These are phyloP conservation scores for Myotisia sp. DNA, from an alignment of 2,329 filamentous ascomycete genomes.

Conservation along the genomic window DNA sequence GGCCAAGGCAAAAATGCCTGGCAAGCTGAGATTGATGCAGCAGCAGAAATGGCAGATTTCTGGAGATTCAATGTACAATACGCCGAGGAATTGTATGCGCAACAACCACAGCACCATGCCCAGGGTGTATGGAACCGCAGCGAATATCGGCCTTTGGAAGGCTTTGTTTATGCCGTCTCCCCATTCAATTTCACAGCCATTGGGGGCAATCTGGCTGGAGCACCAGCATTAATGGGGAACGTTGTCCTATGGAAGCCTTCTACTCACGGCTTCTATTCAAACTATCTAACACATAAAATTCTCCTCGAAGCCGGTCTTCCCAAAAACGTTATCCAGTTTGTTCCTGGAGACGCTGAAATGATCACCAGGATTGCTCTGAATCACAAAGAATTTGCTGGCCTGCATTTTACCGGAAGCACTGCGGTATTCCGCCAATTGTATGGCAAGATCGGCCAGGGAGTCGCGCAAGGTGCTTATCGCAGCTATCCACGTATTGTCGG, in stretches of 20 bases:
- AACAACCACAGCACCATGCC: conserved; percentile 72
- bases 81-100: conserved; percentile 74
- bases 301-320: conserved; percentile 80
- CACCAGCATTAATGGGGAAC: conserved; percentile 79
- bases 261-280: conserved; percentile 71
- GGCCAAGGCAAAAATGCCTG: conserved; percentile 96
- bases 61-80: conserved; percentile 75
- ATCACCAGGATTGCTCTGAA: conserved; percentile 63
- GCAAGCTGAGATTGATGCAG: conserved; percentile 97
- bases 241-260: conserved; percentile 96
- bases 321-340: conserved; percentile 77
- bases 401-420: conserved; percentile 91
- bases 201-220: conserved; percentile 67
- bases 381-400: conserved; percentile 69
- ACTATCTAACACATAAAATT: conserved; percentile 81
- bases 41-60: conserved; percentile 84
- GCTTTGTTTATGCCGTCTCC: conserved; percentile 88
- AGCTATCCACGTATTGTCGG: conserved; percentile 79
- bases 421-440: conserved; percentile 80
- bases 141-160: conserved; percentile 82
- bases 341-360: conserved; percentile 73
- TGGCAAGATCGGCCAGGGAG: conserved; percentile 65
- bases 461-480: conserved; percentile 65
- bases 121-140: conserved; percentile 80
- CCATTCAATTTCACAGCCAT: conserved; percentile 98